Evolutionary conservation across 768 basidiomycete species (phyloP).

Genomic region (Cantharellus cinnabarinus): DNA sequence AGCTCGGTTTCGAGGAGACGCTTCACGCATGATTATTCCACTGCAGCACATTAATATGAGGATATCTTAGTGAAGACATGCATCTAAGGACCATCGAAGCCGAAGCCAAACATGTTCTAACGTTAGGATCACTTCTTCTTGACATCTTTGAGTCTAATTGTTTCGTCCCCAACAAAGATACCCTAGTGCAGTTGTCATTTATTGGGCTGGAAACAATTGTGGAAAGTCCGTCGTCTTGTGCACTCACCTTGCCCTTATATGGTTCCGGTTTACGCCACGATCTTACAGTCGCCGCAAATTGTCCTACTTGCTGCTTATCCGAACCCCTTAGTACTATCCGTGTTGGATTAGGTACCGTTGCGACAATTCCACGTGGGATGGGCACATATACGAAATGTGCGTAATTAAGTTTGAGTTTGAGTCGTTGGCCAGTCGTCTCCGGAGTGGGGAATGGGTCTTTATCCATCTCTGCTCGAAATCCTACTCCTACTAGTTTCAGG

Average conservation of each 20-base stretch:
- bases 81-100: too few relatives aligned
- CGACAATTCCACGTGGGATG: constrained; percentile 64
- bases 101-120: too few relatives aligned
- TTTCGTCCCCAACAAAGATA: constrained; percentile 85
- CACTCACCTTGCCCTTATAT: constrained; percentile 87
- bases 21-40: too few relatives aligned
- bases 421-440: constrained; percentile 36
- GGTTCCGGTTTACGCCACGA: constrained; percentile 80
- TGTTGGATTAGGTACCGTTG: constrained; percentile 61
- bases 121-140: constrained; percentile 64
- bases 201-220: constrained; percentile 3
- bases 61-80: too few relatives aligned
- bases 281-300: constrained; percentile 75
- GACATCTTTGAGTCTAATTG: constrained; percentile 73
- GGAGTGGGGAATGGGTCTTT: constrained; percentile 36
- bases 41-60: too few relatives aligned
- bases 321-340: constrained; percentile 66
- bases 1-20: too few relatives aligned
- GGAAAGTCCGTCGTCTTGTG: not conserved
- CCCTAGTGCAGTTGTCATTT: constrained; percentile 30
- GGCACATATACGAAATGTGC: constrained; percentile 73
- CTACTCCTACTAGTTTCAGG: constrained; percentile 82
- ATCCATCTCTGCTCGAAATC: constrained; percentile 78
- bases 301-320: constrained; percentile 72
- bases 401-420: constrained; percentile 86